Conservation (phyloP, 805 yeast genomes). For the Suhomyces emberorum region DNA sequence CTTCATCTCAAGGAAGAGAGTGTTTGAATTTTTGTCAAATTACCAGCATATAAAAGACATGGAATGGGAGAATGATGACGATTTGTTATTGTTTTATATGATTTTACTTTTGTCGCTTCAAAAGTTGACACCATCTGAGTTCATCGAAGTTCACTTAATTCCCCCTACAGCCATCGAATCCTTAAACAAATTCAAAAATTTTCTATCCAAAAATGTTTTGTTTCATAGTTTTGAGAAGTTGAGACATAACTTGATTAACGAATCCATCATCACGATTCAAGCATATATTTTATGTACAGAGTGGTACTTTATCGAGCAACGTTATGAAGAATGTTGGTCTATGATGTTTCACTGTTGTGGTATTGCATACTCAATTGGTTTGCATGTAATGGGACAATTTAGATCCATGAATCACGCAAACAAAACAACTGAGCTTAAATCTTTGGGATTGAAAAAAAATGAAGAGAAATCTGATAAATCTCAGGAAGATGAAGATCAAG, state of each 20-base stretch:
- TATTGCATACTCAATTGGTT: slow-evolving; percentile 49
- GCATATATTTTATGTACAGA: slow-evolving; percentile 51
- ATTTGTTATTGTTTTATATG: slow-evolving; percentile 44
- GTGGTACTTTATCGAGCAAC: slow-evolving; percentile 46
- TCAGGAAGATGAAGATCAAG: slow-evolving; percentile 25
- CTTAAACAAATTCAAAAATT: slow-evolving; percentile 15
- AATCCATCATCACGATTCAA: slow-evolving; percentile 46
- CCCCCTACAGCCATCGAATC: slow-evolving; percentile 18
- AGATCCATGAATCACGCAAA: slow-evolving; percentile 9
- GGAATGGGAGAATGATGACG: slow-evolving; percentile 50
- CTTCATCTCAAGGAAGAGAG: slow-evolving; percentile 32
- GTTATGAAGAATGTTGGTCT: slow-evolving; percentile 52
- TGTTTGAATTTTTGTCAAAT: slow-evolving; percentile 35
- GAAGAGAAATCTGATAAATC: slow-evolving; percentile 3
- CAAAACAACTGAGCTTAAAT: background rate
- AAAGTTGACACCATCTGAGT: slow-evolving; percentile 31
- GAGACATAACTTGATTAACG: slow-evolving; percentile 45
- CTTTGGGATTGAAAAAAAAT: background rate
- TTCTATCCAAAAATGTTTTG: slow-evolving; percentile 22
- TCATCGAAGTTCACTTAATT: slow-evolving; percentile 15
- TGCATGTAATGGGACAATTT: slow-evolving; percentile 43
- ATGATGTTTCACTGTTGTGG: slow-evolving; percentile 48
- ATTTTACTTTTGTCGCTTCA: slow-evolving; percentile 40
- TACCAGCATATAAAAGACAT: slow-evolving; percentile 28
- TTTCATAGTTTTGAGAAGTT: slow-evolving; percentile 42